A percentile compares a stretch with the other conserved stretches of the same genome.
phyloP scores from a whole-genome alignment of 2,329 filamentous ascomycete genomes.

The Microthyrium microscopicum region DNA sequence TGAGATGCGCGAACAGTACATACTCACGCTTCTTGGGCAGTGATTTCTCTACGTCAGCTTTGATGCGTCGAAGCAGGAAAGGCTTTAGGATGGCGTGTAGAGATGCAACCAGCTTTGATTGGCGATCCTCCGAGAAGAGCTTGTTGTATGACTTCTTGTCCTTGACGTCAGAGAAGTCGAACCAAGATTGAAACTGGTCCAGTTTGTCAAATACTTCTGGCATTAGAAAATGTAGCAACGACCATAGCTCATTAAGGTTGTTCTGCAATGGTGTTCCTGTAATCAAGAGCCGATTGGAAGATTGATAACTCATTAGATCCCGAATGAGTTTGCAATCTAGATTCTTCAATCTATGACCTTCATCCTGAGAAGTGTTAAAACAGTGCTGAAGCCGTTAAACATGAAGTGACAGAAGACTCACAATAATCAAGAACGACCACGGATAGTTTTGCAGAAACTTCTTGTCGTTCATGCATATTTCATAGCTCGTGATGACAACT shows the following conservation, averaged over 20 bases:
- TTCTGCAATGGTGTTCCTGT: constrained; percentile 93
- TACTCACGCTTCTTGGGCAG: constrained; percentile 97
- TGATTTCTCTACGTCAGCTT: constrained; percentile 78
- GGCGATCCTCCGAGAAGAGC: constrained; percentile 53
- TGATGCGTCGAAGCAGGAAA: constrained; percentile 71
- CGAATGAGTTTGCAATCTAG: constrained; percentile 84
- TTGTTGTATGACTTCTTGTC: constrained; percentile 5
- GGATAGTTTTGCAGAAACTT: constrained; percentile 67
- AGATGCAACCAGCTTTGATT: constrained; percentile 65
- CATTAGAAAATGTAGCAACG: constrained; percentile 78
- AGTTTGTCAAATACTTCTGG: constrained; percentile 87
- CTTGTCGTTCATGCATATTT: constrained; percentile 85
- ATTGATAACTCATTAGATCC: constrained; percentile 74
- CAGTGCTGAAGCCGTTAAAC: too few relatives aligned
- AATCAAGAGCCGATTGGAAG: constrained; percentile 78
- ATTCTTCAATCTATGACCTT: constrained; percentile 95
- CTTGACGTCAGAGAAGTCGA: constrained; percentile 84
- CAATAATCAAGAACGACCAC: constrained; percentile 96
- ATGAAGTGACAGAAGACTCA: constrained; percentile 22
- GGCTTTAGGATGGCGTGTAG: constrained; percentile 90
- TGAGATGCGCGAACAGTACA: constrained; percentile 84
- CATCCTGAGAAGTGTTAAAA: constrained; percentile 42
- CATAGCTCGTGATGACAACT: constrained; percentile 86
- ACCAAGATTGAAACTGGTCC: constrained; percentile 89
- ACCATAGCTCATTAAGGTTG: constrained; percentile 90